These are phyloP conservation scores for Paralagenidium karlingii DNA, from an alignment of 352 stramenopile genomes.

Conservation along the genomic window DNA sequence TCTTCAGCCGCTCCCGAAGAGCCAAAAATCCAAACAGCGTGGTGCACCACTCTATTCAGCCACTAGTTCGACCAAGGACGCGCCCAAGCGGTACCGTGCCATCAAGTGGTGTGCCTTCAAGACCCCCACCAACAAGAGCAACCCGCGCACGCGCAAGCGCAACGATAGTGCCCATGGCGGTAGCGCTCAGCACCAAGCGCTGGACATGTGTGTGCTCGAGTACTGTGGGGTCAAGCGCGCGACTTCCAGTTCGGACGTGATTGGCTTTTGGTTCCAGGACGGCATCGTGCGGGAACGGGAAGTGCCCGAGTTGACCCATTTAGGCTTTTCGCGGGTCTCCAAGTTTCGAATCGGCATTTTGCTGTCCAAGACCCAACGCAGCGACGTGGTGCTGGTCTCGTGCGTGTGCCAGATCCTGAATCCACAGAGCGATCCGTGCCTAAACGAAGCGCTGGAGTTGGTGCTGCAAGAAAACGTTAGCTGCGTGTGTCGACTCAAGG, in stretches of 20 bases:
- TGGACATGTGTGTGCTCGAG: constrained; percentile 68
- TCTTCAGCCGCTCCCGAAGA: constrained; percentile 2
- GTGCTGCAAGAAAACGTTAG: constrained; percentile 49
- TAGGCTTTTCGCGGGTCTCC: constrained; percentile 37
- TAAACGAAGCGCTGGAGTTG: constrained; percentile 30
- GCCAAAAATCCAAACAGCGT: constrained; percentile 2
- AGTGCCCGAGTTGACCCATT: constrained; percentile 45
- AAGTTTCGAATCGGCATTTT: constrained; percentile 50
- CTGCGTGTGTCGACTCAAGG: constrained; percentile 21
- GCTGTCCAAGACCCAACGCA: constrained; percentile 45
- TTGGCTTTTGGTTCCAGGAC: constrained; percentile 64
- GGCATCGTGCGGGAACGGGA: constrained; percentile 45
- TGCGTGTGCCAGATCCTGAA: constrained; percentile 58
- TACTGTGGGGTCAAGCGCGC: constrained; percentile 50
- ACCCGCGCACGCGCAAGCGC: background rate
- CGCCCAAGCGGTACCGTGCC: constrained; percentile 21
- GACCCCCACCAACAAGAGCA: constrained; percentile 14
- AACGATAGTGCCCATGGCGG: background rate
- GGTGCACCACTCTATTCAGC: constrained; percentile 2
- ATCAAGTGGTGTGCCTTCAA: constrained; percentile 69
- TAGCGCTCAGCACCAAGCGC: constrained; percentile 12
- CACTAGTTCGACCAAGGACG: background rate
- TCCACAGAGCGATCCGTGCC: constrained; percentile 6
- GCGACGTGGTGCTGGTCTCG: constrained; percentile 43
- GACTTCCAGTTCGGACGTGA: constrained; percentile 31